A percentile compares a stretch with the other conserved stretches of the same genome.
phyloP scores from a whole-genome alignment of 2,329 filamentous ascomycete species.

The Endothia cerciana region DNA sequence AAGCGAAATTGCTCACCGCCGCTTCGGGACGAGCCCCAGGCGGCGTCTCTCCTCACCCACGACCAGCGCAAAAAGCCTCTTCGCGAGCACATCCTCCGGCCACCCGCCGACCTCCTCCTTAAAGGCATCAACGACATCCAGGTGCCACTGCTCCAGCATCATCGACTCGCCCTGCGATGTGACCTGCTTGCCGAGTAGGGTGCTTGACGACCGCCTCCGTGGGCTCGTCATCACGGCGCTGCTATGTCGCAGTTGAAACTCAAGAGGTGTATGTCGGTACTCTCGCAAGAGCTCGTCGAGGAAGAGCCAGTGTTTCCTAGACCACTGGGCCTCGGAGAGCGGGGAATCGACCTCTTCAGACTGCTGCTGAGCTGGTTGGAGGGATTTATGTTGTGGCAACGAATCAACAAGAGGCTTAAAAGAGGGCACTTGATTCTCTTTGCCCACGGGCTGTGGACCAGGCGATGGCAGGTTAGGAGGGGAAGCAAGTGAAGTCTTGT shows the following conservation, averaged over 20 bases:
- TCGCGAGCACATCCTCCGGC: constrained; percentile 53
- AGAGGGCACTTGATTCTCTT: constrained; percentile 10
- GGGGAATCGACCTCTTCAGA: constrained; percentile 14
- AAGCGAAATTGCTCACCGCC: constrained; percentile 22
- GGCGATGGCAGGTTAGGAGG: neutral
- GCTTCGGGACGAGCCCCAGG: constrained; percentile 31
- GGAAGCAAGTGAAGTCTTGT: neutral
- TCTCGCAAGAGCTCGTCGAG: constrained; percentile 56
- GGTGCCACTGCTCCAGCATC: constrained; percentile 58
- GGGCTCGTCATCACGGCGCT: constrained; percentile 34
- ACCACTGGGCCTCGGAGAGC: constrained; percentile 51
- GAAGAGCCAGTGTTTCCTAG: constrained; percentile 56
- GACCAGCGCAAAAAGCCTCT: constrained; percentile 57
- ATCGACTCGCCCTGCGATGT: constrained; percentile 50
- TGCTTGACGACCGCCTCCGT: constrained; percentile 32
- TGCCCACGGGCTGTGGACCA: constrained; percentile 7
- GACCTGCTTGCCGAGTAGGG: constrained; percentile 54
- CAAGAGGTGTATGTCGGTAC: constrained; percentile 47
- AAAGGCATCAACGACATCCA: constrained; percentile 62
- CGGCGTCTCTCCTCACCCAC: constrained; percentile 52
- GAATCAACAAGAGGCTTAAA: constrained; percentile 8
- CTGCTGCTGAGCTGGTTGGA: constrained; percentile 9
- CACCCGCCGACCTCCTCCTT: constrained; percentile 51
- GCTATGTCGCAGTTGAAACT: constrained; percentile 39
- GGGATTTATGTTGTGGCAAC: constrained; percentile 2